A percentile compares a stretch with the other conserved stretches of the same genome.
These are phyloP conservation scores for Talaromyces islandicus DNA, from an alignment of 2,329 filamentous ascomycete species.

Conservation along the genomic window DNA sequence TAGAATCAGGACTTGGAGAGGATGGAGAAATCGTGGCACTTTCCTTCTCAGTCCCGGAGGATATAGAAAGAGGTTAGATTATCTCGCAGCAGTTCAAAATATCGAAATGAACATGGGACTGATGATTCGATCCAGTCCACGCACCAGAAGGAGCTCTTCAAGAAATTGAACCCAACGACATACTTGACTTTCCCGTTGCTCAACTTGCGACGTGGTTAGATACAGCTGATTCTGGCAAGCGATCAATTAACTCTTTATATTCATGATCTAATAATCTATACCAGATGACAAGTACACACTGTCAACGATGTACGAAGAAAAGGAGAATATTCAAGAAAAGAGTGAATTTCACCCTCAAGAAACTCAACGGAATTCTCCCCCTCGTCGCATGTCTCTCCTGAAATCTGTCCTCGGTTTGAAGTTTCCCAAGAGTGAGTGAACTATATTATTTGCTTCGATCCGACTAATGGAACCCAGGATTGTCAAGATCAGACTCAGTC, in stretches of 20 bases:
- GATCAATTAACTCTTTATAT: no score
- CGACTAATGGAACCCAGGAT: slow-evolving; percentile 10
- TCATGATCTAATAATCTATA: not conserved
- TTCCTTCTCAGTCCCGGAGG: slow-evolving; percentile 23
- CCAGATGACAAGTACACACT: slow-evolving; percentile 11
- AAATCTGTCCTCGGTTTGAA: slow-evolving; percentile 21
- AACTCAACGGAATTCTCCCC: slow-evolving; percentile 16
- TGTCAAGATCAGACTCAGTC: slow-evolving; percentile 19
- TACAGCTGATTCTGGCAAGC: slow-evolving; percentile 10
- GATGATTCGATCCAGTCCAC: slow-evolving; percentile 16
- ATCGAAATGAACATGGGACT: not conserved
- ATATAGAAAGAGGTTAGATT: slow-evolving; percentile 22
- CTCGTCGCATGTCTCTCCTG: slow-evolving; percentile 11
- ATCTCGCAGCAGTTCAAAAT: not conserved
- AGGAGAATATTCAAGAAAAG: slow-evolving; percentile 11
- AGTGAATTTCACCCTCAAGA: slow-evolving; percentile 12
- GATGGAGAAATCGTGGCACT: slow-evolving; percentile 25
- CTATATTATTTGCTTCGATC: not conserved
- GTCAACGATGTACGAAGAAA: slow-evolving; percentile 17
- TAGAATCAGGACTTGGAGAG: slow-evolving; percentile 21
- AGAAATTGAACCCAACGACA: slow-evolving; percentile 4
- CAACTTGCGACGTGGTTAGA: slow-evolving; percentile 11
- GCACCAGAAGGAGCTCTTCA: slow-evolving; percentile 14
- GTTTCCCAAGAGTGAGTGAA: slow-evolving; percentile 17
- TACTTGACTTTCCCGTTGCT: slow-evolving; percentile 9